These are phyloP conservation scores for Chaetomium olivaceum DNA, from an alignment of 2,329 filamentous ascomycete species.

Conservation along the genomic window DNA sequence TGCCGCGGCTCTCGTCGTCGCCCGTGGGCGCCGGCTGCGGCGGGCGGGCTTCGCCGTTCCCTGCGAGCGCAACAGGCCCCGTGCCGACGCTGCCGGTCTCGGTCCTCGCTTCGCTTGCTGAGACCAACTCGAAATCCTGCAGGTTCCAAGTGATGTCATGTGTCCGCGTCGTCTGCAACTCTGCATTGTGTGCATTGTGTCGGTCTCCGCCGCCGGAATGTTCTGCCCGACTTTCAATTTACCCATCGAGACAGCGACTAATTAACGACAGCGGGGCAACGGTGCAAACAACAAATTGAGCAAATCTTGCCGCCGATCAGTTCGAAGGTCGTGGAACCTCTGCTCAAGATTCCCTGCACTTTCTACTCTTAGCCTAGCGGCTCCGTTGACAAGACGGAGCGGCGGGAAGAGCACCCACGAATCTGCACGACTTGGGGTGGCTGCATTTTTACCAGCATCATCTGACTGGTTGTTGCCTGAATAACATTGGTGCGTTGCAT, in stretches of 20 bases:
- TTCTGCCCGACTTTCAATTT: constrained; percentile 24
- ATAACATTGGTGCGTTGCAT: background rate
- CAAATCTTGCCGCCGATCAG: constrained; percentile 19
- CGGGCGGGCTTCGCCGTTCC: background rate
- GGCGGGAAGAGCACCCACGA: background rate
- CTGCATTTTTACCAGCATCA: constrained; percentile 3
- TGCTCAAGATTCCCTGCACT: constrained; percentile 18
- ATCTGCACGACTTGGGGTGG: background rate
- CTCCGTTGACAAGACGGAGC: constrained; percentile 4
- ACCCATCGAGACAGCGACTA: constrained; percentile 10
- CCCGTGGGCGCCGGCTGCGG: background rate
- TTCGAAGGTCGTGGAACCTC: constrained; percentile 23
- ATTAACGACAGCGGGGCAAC: constrained; percentile 11
- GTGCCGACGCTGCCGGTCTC: constrained; percentile 7
- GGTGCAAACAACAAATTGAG: constrained; percentile 1
- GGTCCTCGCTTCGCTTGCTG: constrained; percentile 4
- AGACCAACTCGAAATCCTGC: constrained; percentile 4
- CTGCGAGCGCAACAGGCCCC: background rate
- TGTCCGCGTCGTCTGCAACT: no score
- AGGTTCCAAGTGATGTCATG: constrained; percentile 26
- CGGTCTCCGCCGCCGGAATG: constrained; percentile 17
- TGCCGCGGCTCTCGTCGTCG: background rate
- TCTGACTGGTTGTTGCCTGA: constrained; percentile 7
- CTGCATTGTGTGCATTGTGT: no score
- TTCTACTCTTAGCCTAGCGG: constrained; percentile 23